Evolutionary conservation across 345 rosid genomes (phyloP).

Genomic region (Erodium maritimum): DNA sequence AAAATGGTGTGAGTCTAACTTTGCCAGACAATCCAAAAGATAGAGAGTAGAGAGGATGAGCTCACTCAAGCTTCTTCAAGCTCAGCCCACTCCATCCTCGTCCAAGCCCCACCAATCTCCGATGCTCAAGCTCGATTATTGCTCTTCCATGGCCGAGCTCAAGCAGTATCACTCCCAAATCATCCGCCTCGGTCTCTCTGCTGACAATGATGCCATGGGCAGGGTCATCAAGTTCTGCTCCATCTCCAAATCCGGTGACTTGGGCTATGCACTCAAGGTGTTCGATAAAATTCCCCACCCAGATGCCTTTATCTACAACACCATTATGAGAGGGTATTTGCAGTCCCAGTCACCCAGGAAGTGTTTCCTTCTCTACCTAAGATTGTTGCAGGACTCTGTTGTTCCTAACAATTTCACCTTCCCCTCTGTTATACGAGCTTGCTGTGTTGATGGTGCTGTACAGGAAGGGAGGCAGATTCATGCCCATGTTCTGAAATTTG

Average conservation of each 20-base stretch:
- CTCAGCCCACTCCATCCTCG: not conserved
- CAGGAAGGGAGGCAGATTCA: constrained; percentile 28
- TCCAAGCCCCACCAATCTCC: constrained; percentile 3
- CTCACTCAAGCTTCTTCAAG: constrained; percentile 1
- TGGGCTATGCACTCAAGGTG: constrained; percentile 25
- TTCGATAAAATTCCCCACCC: constrained; percentile 25
- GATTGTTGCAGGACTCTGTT: constrained; percentile 19
- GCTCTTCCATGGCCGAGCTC: constrained; percentile 26
- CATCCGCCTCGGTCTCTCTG: constrained; percentile 28
- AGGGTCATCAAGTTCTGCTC: constrained; percentile 29
- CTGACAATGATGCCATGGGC: constrained; percentile 24
- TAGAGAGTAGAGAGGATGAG: constrained; percentile 2
- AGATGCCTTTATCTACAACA: constrained; percentile 32
- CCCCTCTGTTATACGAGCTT: constrained; percentile 27
- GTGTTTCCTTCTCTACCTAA: constrained; percentile 22
- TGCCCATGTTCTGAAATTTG: constrained; percentile 31
- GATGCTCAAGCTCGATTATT: constrained; percentile 11
- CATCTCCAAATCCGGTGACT: constrained; percentile 9
- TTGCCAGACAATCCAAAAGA: too few relatives aligned
- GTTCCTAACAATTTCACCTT: constrained; percentile 28
- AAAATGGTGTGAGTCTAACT: too few relatives aligned
- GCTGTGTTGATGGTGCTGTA: constrained; percentile 12
- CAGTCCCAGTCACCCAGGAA: constrained; percentile 10
- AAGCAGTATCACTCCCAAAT: constrained; percentile 23
- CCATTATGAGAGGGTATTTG: constrained; percentile 17